Evolutionary conservation across 1,284 basidiomycete species (phyloP), one percentile per base, ranked within the genome.

Genomic region (Cryptococcus floricola): DNA sequence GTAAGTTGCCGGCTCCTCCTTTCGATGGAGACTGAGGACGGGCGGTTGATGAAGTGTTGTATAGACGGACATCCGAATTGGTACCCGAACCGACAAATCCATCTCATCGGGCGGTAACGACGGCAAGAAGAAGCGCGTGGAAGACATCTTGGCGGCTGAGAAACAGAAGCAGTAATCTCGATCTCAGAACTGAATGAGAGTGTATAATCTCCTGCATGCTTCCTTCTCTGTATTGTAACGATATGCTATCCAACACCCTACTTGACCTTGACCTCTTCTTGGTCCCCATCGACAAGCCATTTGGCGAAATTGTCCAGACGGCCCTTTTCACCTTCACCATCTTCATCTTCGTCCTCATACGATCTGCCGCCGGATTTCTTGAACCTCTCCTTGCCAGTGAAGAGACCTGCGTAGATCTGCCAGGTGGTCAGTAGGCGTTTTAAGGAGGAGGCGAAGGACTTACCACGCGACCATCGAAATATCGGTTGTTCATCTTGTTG

Each of bases 401-500:
- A 91, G 4, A 95, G 77, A 5, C 83, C 84, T 0, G 95, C 95
- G 66, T 88, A 85, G 48, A 98, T 82, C 58, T 85, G 81, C 5
- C 10, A 12, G 27, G 34, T 45, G 12, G 5, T 39, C 25, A 25
- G 16, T n/a, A n/a, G n/a, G n/a, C n/a, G n/a, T n/a, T n/a, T n/a
- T n/a, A n/a, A n/a, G n/a, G n/a, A n/a, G n/a, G n/a, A n/a, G n/a
- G n/a, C n/a, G n/a, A n/a, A n/a, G n/a, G n/a, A n/a, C n/a, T 56
- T 47, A 75, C 75, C 38, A 60, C 55, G 52, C 90, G 83, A 3
- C 90, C 90, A 23, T 85, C 89, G 72, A 98, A 98, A 78, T 86
- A 98, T 23, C 96, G 83, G 1, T 91, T 90, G 65, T 97, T 85
- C 93, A 98, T 98, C 86, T 89, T 97, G 86, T 89, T 59, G 12